These are phyloP conservation scores for Takakia lepidozioides DNA, from an alignment of 225 moss, liverwort and hornwort species.

Conservation along the genomic window DNA sequence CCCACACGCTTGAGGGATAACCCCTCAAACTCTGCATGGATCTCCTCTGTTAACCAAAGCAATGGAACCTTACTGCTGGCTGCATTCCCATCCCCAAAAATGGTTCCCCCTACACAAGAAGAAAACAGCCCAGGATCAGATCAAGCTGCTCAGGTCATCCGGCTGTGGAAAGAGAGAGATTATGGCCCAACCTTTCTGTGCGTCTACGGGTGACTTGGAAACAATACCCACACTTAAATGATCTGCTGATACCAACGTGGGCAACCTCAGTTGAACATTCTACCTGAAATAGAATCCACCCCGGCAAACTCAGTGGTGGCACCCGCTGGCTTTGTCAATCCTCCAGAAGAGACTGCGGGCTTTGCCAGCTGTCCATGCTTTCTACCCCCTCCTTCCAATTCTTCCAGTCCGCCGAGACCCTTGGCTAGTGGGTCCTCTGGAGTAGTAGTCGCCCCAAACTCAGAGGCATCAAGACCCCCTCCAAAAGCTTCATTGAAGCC, in stretches of 20 bases:
- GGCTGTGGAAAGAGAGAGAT: no score
- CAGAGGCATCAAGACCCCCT: conserved; percentile 92
- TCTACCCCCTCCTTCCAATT: conserved; percentile 67
- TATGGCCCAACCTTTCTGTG: no score
- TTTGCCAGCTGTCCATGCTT: conserved; percentile 32
- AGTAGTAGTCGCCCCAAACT: conserved; percentile 79
- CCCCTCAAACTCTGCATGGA: conserved; percentile 84
- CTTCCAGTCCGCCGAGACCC: conserved; percentile 82
- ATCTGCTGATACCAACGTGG: no score
- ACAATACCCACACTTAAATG: no score
- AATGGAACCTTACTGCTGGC: conserved; percentile 42
- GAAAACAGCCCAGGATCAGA: no score
- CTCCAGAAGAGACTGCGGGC: conserved; percentile 7
- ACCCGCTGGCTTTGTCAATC: conserved; percentile 22
- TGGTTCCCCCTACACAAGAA: no score
- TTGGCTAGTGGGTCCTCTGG: conserved; percentile 47
- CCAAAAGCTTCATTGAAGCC: conserved; percentile 97
- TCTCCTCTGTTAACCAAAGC: conserved; percentile 87
- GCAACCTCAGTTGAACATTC: no score
- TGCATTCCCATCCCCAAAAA: conserved; percentile 32
- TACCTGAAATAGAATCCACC: conserved; percentile 47
- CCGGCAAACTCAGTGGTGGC: conserved; percentile 41
- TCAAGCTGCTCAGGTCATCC: no score
- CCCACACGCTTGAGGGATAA: conserved; percentile 74
- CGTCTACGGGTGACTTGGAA: no score